These are phyloP conservation scores for Stenogyne calaminthoides DNA, from an alignment of 305 asterid genomes.

Conservation along the genomic window DNA sequence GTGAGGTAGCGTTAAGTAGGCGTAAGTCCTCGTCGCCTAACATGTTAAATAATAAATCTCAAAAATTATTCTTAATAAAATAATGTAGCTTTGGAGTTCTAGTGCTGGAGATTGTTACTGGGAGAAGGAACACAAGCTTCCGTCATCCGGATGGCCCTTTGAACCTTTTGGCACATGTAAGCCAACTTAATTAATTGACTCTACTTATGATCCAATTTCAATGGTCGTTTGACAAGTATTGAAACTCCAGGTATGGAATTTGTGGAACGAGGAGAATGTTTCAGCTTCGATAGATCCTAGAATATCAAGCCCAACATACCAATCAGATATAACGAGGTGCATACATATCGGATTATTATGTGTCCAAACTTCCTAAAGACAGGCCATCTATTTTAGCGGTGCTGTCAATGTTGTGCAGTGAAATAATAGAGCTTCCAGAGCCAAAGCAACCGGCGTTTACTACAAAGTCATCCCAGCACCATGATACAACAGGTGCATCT, in stretches of 20 bases:
- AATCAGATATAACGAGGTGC: constrained; percentile 41
- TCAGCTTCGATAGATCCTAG: constrained; percentile 36
- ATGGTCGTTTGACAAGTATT: neutral
- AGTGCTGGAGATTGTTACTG: constrained; percentile 49
- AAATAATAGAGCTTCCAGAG: constrained; percentile 40
- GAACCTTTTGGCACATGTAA: constrained; percentile 55
- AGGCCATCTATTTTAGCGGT: constrained; percentile 48
- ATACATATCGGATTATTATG: constrained; percentile 51
- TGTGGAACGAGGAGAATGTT: constrained; percentile 46
- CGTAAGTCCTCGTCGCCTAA: no score
- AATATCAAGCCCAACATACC: constrained; percentile 30
- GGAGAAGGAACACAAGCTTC: constrained; percentile 49
- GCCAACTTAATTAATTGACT: neutral
- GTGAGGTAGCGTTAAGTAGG: no score
- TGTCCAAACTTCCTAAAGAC: constrained; percentile 44
- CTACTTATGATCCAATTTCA: no score
- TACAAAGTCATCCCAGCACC: neutral
- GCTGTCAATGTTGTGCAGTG: constrained; percentile 50
- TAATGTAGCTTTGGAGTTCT: constrained; percentile 67
- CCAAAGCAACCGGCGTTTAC: constrained; percentile 49
- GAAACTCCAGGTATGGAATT: constrained; percentile 47
- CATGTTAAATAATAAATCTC: no score
- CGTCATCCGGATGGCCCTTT: constrained; percentile 34
- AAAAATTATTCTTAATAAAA: no score
- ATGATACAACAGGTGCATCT: neutral